phyloP scores from a whole-genome alignment of 495 filamentous ascomycete genomes.

The Neurospora sp. region DNA sequence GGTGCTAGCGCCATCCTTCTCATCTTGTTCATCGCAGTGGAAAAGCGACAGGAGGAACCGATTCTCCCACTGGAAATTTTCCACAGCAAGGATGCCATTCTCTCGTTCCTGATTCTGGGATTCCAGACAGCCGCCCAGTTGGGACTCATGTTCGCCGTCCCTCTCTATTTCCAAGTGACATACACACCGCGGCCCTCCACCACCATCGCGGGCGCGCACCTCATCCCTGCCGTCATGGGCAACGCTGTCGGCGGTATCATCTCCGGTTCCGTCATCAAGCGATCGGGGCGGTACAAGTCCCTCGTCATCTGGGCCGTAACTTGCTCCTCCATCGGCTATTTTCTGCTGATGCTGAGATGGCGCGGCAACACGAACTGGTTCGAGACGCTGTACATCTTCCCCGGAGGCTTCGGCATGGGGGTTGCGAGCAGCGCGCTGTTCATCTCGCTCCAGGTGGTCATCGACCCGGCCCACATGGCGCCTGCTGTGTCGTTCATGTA shows the following conservation, averaged over 20 bases:
- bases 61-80: slow-evolving; percentile 54
- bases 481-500: slow-evolving; percentile 47
- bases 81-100: slow-evolving; percentile 41
- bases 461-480: slow-evolving; percentile 42
- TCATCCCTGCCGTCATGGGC: slow-evolving; percentile 55
- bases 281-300: slow-evolving; percentile 50
- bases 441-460: slow-evolving; percentile 44
- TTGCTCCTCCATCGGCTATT: slow-evolving; percentile 41
- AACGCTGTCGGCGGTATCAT: slow-evolving; percentile 55
- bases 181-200: slow-evolving; percentile 33
- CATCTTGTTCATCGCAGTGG: slow-evolving; percentile 38
- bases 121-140: slow-evolving; percentile 51
- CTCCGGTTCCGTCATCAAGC: slow-evolving; percentile 47
- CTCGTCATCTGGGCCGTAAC: slow-evolving; percentile 43
- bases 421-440: slow-evolving; percentile 44
- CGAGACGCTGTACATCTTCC: slow-evolving; percentile 56
- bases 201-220: slow-evolving; percentile 48
- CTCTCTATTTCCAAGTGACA: slow-evolving; percentile 63
- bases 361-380: slow-evolving; percentile 47
- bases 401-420: slow-evolving; percentile 46
- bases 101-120: slow-evolving; percentile 42
- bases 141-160: slow-evolving; percentile 49
- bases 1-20: slow-evolving; percentile 26
- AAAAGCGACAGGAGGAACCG: slow-evolving; percentile 47
- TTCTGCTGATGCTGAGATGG: slow-evolving; percentile 50